A percentile compares a stretch with the other conserved stretches of the same genome.
phyloP scores from a whole-genome alignment of 2,329 filamentous ascomycete genomes.

The Cercospora citrullina region DNA sequence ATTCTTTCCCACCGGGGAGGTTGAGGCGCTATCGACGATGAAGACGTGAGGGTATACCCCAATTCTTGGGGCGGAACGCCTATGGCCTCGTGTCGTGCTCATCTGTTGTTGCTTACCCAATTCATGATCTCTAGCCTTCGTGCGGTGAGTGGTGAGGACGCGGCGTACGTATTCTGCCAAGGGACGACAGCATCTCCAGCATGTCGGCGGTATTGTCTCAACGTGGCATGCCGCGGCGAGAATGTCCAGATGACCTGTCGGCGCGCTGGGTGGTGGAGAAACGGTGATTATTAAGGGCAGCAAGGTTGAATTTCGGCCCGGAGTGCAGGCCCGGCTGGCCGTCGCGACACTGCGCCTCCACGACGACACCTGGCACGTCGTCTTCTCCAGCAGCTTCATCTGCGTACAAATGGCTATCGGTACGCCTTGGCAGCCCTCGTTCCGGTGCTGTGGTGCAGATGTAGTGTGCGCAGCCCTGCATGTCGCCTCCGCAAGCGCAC shows the following conservation, averaged over 20 bases:
- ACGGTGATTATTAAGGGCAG: not conserved
- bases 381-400: not conserved
- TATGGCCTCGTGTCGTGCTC: not conserved
- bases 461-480: not conserved
- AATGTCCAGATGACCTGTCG: not conserved
- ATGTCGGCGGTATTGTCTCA: not conserved
- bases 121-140: not conserved
- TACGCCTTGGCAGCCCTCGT: not conserved
- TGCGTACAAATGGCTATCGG: not conserved
- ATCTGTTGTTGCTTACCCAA: not conserved
- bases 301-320: conserved; percentile 5
- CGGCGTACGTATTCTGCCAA: not conserved
- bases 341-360: not conserved
- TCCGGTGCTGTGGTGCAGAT: not conserved
- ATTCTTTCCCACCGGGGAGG: conserved; percentile 10
- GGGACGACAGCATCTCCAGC: not conserved
- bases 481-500: conserved; percentile 3
- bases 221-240: not conserved
- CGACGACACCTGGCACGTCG: not conserved
- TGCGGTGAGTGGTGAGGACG: not conserved
- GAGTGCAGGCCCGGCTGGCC: not conserved
- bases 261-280: not conserved
- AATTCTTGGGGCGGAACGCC: not conserved
- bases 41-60: not conserved
- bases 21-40: conserved; percentile 33